Evolutionary conservation across 768 basidiomycete genomes (phyloP), one percentile per base, ranked within the genome.

Genomic region (Mycena leptocephala): DNA sequence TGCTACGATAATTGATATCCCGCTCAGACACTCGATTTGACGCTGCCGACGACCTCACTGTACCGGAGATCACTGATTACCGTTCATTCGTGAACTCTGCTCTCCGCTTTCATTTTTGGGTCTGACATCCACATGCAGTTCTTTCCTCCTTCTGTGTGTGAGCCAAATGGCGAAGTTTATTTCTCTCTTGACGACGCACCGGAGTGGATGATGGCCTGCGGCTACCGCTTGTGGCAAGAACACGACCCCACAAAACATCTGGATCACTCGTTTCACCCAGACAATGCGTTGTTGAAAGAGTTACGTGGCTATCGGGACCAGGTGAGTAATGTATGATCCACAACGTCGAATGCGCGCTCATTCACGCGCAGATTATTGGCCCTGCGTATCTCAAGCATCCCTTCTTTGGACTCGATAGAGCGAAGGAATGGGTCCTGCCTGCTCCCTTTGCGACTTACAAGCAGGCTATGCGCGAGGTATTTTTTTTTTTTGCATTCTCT

Each of bases 1-100:
- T 58, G 56, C 56, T 58, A 58, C 56, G 20, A 32, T 33, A 32
- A 58, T 58, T 58, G 56, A 58, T 35, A 58, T 58, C 56, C 32
- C 56, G 18, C 56, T 58, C 56, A 58, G 56, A 58, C 56, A 58
- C 56, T 35, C 56, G 20, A 58, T 58, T 58, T 58, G 56, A 58
- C 56, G 56, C 56, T 32, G 56, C 56, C 32, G 32, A 58, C 32
- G 56, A 58, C 56, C 56, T 58, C 56, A 58, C 56, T 58, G 56
- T 58, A 58, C 32, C 26, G 56, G 32, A 58, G 56, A 58, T 58
- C 32, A 33, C 56, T 58, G 56, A 58, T 58, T 58, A 58, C 56
- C 56, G 56, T 58, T 58, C 56, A 58, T 58, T 58, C 56, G 32
- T 58, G 56, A 58, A 35, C 32, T 58, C 56, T 46, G 28, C 51